Conservation (phyloP, 495 filamentous ascomycete species). For the Terfezia boudieri region DNA sequence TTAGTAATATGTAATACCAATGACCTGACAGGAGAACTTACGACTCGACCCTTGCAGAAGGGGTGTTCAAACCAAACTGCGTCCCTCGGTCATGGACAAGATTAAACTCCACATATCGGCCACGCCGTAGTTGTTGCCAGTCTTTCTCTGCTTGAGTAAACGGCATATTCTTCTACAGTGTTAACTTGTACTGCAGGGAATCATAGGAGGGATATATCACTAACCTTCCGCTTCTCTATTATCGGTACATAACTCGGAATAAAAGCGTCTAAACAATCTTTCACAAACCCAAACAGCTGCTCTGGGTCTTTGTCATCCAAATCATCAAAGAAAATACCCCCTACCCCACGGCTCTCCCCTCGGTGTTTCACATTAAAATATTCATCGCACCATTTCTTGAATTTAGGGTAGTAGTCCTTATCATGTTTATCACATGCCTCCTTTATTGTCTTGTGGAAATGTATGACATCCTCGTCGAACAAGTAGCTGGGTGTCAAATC, state of each 20-base stretch:
- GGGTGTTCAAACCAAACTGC: constrained; percentile 81
- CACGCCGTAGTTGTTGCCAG: constrained; percentile 82
- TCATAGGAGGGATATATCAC: not conserved
- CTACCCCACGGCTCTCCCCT: constrained; percentile 59
- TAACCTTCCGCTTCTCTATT: constrained; percentile 42
- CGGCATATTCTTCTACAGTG: constrained; percentile 36
- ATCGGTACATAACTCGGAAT: no score
- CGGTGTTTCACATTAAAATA: constrained; percentile 93
- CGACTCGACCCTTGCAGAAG: constrained; percentile 47
- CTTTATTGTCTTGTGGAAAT: constrained; percentile 71
- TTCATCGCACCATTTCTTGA: constrained; percentile 96
- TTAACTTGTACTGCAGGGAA: no score
- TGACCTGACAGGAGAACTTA: not conserved
- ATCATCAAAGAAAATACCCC: constrained; percentile 88
- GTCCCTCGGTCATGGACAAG: constrained; percentile 93
- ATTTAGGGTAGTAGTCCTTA: constrained; percentile 73
- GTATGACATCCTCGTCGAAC: constrained; percentile 16
- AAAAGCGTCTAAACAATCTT: no score
- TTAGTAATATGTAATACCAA: not conserved
- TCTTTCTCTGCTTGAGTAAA: constrained; percentile 67
- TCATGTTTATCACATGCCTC: constrained; percentile 85
- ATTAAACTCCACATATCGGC: constrained; percentile 96
- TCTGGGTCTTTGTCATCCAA: constrained; percentile 83
- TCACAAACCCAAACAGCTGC: constrained; percentile 42
- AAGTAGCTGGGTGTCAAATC: constrained; percentile 88